Evolutionary conservation across 345 rosid species (phyloP), one percentile per base, ranked within the genome.

Genomic region (Citrus reticulata): DNA sequence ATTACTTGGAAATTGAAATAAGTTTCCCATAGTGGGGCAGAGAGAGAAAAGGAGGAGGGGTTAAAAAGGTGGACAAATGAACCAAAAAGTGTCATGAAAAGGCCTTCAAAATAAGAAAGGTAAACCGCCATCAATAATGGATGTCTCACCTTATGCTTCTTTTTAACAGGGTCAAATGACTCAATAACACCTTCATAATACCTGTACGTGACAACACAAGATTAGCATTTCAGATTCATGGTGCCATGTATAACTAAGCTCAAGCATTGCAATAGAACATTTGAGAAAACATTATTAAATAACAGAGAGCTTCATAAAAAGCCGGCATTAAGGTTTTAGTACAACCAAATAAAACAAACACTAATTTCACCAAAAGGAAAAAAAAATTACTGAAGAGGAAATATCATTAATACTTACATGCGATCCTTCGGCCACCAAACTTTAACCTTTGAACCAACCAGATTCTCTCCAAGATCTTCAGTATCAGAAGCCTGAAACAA

Each of bases 371-470:
- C 57, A 5, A 2, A 27, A n/a, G 40, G 9, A 4, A 25, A 30
- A 49, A 46, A 69, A 16, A 3, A 1, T 6, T 17, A 27, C 4
- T 24, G 6, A 8, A 8, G n/a, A 24, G 20, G 59, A 66, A 58
- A 71, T 42, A 34, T 70, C 64, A n/a, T 74, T 22, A 25, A 42
- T 61, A 81, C 93, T 87, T 83, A 97, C 99, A 25, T 54, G 11
- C 64, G 77, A 89, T 97, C 99, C 25, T 74, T 40, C n/a, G 99
- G 98, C 99, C 99, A 97, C 95, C 96, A 97, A 62, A 97, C 93
- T 86, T 86, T 89, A 78, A 97, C 83, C 87, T 83, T 94, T 19
- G 85, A 70, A 59, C 98, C 99, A 83, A 94, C 90, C 78, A 94
- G 77, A 72, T 78, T 85, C 64, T 84, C 90, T 57, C 81, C 93